Percentiles rank a stretch among this genome's conserved stretches.
Conservation (phyloP, 208 protist species). For the Balamuthia mandrillaris region DNA sequence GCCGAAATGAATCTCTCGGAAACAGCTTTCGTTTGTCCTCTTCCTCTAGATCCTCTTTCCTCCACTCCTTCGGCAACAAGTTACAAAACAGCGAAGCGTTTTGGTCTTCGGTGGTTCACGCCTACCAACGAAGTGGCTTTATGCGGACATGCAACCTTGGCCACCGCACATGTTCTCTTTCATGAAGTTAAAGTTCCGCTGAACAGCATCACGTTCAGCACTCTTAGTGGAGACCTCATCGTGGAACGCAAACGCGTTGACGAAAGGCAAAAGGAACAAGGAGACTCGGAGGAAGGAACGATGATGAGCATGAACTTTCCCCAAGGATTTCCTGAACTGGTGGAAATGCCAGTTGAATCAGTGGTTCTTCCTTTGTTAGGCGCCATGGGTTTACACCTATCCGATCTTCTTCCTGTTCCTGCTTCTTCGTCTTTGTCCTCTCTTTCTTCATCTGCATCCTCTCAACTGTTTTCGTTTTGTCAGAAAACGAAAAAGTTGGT, state of each 20-base stretch:
- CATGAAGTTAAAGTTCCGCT: neutral
- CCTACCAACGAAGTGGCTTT: constrained; percentile 17
- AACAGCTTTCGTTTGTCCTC: neutral
- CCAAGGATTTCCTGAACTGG: neutral
- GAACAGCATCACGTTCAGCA: neutral
- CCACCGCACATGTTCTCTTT: constrained; percentile 5
- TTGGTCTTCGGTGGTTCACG: constrained; percentile 34
- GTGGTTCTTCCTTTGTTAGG: neutral
- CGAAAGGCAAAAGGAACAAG: too few species aligned
- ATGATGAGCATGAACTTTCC: neutral
- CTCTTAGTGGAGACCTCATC: neutral
- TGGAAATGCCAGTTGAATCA: neutral
- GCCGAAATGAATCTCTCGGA: constrained; percentile 36
- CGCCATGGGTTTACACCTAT: neutral
- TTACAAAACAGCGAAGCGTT: neutral
- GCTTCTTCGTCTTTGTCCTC: too few species aligned
- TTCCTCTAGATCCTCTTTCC: neutral
- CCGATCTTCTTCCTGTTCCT: too few species aligned
- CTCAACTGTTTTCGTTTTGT: too few species aligned
- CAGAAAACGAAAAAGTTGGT: too few species aligned
- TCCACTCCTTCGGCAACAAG: neutral
- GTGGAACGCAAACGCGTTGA: too few species aligned
- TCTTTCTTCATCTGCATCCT: too few species aligned
- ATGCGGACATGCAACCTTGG: constrained; percentile 31
- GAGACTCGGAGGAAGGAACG: too few species aligned